Evolutionary conservation across 345 rosid genomes (phyloP), one percentile per base, ranked within the genome.

Genomic region (Anastatica hierochuntica): DNA sequence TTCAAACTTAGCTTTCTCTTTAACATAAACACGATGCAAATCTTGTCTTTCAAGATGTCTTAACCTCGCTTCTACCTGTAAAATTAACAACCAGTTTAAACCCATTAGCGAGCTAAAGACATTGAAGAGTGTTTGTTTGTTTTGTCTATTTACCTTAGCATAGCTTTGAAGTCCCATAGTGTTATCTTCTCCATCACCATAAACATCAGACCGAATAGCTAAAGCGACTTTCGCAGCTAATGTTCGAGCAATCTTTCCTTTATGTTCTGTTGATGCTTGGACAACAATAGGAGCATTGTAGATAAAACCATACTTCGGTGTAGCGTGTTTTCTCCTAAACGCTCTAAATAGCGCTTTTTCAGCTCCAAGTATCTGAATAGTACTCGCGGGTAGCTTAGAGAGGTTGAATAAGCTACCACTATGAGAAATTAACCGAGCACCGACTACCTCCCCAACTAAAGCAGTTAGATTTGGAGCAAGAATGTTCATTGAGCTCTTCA

Each of bases 341-440:
- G 98, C 98, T 75, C 98, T 79, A 64, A 84, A 90, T n/a, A 84
- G 79, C 47, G 98, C 96, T 59, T 87, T 87, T 63, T 87, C 92
- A 0, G 98, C 98, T 38, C 96, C 98, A 52, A 90, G 92, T 58
- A 87, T 82, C 81, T 87, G 98, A 67, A 87, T 66, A 0, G 88
- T 85, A 72, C 96, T 88, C n/a, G 96, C 96, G 35, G 96, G 96
- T 65, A 81, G 94, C 78, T 88, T 92, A 9, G 94, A 77, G 19
- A 92, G 96, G 74, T 88, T 92, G 66, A 83, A 31, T 67, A 88
- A 78, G 71, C 97, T 85, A 46, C 96, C 96, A 0, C 94, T 96
- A 43, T 88, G 95, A n/a, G 96, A 94, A 24, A 92, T 88, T 8
- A 92, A 78, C 5, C 94, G 95, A 58, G 95, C 96, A 43, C 96